Evolutionary conservation across 345 rosid species (phyloP), one percentile per base, ranked within the genome.

Genomic region (Microthlaspi erraticum): DNA sequence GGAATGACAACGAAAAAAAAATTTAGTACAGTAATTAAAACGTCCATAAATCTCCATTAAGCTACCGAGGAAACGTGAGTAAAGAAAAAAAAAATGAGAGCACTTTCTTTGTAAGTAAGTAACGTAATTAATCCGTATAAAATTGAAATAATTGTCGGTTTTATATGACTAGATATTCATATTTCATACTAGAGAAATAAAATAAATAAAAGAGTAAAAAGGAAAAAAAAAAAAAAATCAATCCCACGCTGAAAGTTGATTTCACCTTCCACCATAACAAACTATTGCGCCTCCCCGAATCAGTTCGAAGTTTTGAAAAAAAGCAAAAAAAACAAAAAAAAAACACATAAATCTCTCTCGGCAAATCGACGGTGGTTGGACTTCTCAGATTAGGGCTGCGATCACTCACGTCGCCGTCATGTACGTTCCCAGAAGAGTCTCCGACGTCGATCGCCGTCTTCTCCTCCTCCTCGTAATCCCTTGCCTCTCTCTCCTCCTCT

Each of bases 401-500:
- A 41, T 43, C 23, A 53, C 23, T 31, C 1, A 18, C 44, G 8
- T 7, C 70, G 2, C 62, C 62, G 55, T 33, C 29, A 76, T 78
- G 82, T 34, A 63, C 26, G 46, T 78, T 38, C 18, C 54, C 0
- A 76, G 58, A 26, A 64, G 74, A 81, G 41, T 79, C 57, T 76
- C 76, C 55, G 85, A 83, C 80, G 75, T 79, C 34, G 87, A 85
- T 65, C 82, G 79, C 68, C 83, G 87, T 23, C 69, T 80, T 45
- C 71, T 85, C 39, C 29, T 81, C 9, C 46, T 78, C 7, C 38
- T 78, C 38, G 34, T 76, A 18, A 55, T 75, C 42, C 80, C 79
- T 18, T 55, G 70, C 31, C 59, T 82, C 61, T 70, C 77, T 19
- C 60, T 82, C 31, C 63, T 83, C 42, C 13, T 72, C 20, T 60